Evolutionary conservation across 225 moss, liverwort and hornwort species (phyloP).

Genomic region (Marchantia polymorpha): DNA sequence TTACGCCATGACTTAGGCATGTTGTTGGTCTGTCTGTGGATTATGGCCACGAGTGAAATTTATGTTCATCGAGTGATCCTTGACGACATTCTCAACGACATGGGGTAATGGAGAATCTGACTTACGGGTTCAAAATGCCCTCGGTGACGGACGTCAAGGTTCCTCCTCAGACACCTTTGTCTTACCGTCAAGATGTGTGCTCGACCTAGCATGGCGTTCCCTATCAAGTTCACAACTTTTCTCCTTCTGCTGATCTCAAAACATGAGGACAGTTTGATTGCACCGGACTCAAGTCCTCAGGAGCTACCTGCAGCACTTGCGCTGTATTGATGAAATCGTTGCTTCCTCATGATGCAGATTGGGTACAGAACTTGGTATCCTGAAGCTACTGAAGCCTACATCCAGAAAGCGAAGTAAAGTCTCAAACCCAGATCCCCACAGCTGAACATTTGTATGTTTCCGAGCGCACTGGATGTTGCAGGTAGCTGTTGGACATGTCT

Average conservation of each 20-base stretch:
- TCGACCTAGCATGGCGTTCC: too few relatives aligned
- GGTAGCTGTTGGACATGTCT: background rate
- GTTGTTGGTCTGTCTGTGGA: background rate
- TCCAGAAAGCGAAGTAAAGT: slow-evolving; percentile 71
- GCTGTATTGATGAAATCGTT: background rate
- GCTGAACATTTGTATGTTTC: background rate
- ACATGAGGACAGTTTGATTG: background rate
- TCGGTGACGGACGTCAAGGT: slow-evolving; percentile 89
- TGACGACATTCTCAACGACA: slow-evolving; percentile 49
- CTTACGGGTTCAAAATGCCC: slow-evolving; percentile 58
- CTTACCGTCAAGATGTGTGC: background rate
- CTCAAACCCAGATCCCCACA: background rate
- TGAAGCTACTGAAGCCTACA: slow-evolving; percentile 68
- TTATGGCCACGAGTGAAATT: background rate
- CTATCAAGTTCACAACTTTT: too few relatives aligned
- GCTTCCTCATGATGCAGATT: slow-evolving; percentile 46
- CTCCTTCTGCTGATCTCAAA: background rate
- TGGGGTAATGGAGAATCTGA: slow-evolving; percentile 87
- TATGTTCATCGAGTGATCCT: slow-evolving; percentile 9
- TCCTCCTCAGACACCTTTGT: slow-evolving; percentile 5
- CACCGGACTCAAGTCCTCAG: background rate
- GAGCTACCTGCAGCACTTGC: background rate
- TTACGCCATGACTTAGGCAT: background rate
- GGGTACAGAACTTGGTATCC: slow-evolving; percentile 83
- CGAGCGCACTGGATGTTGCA: background rate